Evolutionary conservation across 2,329 filamentous ascomycete genomes (phyloP).

Genomic region (Alternaria novae-zelandiae): DNA sequence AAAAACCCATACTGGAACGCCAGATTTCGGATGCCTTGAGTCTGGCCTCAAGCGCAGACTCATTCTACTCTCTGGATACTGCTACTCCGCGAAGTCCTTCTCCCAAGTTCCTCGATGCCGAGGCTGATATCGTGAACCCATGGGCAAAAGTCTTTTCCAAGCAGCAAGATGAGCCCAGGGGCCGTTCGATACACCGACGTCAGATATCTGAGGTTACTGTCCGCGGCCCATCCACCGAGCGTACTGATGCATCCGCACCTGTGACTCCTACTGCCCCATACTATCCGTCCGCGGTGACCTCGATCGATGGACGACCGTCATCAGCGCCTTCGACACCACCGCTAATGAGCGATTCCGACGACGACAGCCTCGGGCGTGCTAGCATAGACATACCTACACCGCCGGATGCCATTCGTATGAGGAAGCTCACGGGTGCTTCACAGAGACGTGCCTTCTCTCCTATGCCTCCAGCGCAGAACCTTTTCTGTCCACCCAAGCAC

Average conservation of each 20-base stretch:
- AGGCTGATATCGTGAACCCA: slow-evolving; percentile 35
- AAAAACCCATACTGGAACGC: slow-evolving; percentile 23
- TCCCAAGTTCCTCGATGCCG: slow-evolving; percentile 40
- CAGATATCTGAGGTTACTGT: slow-evolving; percentile 47
- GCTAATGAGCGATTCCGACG: slow-evolving; percentile 53
- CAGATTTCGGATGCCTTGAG: slow-evolving; percentile 42
- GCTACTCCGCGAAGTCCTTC: slow-evolving; percentile 33
- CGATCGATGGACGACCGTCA: slow-evolving; percentile 29
- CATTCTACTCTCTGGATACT: slow-evolving; percentile 46
- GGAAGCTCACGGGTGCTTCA: slow-evolving; percentile 59
- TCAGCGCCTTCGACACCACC: slow-evolving; percentile 54
- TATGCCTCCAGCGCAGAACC: slow-evolving; percentile 70
- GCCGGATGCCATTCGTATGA: slow-evolving; percentile 46
- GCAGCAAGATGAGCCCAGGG: slow-evolving; percentile 26
- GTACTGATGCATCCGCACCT: slow-evolving; percentile 18
- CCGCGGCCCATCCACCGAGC: slow-evolving; percentile 27
- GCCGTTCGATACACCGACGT: slow-evolving; percentile 43
- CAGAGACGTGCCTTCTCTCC: slow-evolving; percentile 68
- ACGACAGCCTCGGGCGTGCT: slow-evolving; percentile 50
- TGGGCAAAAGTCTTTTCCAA: slow-evolving; percentile 26
- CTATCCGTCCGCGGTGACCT: slow-evolving; percentile 23
- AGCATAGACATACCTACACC: slow-evolving; percentile 50
- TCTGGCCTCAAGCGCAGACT: slow-evolving; percentile 44
- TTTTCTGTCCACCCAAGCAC: slow-evolving; percentile 62
- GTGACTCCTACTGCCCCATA: slow-evolving; percentile 32